Conservation (phyloP, 2,329 filamentous ascomycete genomes). For the Exophiala bonariae region DNA sequence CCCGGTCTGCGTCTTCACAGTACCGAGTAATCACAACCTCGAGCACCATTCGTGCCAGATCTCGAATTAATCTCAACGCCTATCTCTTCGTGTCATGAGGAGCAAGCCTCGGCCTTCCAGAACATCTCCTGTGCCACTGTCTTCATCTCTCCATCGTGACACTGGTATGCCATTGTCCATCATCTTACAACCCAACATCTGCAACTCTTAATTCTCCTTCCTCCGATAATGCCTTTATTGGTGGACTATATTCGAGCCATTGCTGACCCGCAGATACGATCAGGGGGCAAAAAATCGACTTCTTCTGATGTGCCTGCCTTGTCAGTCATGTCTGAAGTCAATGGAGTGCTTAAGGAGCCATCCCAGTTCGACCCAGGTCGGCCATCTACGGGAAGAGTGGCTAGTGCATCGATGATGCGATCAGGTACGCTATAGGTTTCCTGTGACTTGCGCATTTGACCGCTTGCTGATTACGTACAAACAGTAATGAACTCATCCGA, state of each 20-base stretch:
- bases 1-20: too few species aligned
- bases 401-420: conserved; percentile 25
- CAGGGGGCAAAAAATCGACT: conserved; percentile 2
- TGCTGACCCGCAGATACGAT: conserved; percentile 11
- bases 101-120: conserved; percentile 18
- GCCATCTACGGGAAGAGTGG: conserved; percentile 21
- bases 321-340: conserved; percentile 24
- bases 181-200: not conserved
- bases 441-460: not conserved
- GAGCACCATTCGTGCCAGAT: too few species aligned
- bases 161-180: conserved; percentile 7
- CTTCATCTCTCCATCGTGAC: conserved; percentile 1
- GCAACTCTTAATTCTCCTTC: not conserved
- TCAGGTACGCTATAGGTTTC: conserved; percentile 16
- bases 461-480: conserved; percentile 1
- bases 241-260: too few species aligned
- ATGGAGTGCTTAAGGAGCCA: conserved; percentile 26
- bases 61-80: not conserved
- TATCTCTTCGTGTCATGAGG: conserved; percentile 22
- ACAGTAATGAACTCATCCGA: conserved; percentile 23
- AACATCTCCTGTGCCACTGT: conserved; percentile 15
- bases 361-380: conserved; percentile 18
- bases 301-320: conserved; percentile 12
- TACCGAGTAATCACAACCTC: too few species aligned
- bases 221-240: not conserved